Evolutionary conservation across 805 yeast species (phyloP).

Genomic region (Barnettozyma populi): DNA sequence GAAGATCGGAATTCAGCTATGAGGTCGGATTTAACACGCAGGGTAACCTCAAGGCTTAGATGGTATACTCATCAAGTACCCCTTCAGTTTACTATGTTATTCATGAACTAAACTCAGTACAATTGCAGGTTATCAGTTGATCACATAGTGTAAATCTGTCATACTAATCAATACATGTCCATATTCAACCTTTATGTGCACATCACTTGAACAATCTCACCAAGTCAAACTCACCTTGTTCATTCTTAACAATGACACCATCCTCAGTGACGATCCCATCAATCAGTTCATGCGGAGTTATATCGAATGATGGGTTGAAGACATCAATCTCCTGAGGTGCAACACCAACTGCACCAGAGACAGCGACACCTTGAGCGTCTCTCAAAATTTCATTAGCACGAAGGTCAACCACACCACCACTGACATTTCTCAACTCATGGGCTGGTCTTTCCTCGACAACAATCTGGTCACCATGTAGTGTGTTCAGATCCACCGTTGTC

Average conservation of each 20-base stretch:
- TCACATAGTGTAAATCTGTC: no score
- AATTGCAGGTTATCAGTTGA: no score
- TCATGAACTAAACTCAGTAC: no score
- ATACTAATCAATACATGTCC: no score
- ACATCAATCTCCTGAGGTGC: conserved; percentile 83
- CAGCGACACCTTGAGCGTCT: conserved; percentile 26
- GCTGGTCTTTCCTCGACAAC: conserved; percentile 85
- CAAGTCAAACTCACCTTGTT: conserved; percentile 47
- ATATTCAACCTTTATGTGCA: background rate
- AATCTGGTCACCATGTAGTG: conserved; percentile 66
- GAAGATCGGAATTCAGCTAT: background rate
- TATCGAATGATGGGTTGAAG: conserved; percentile 97
- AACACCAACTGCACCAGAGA: conserved; percentile 54
- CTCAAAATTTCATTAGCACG: conserved; percentile 24
- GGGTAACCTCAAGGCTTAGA: background rate
- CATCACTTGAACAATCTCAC: conserved; percentile 12
- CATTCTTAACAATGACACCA: conserved; percentile 45
- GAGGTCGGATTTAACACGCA: background rate
- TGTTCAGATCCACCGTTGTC: conserved; percentile 75
- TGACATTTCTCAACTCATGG: conserved; percentile 67
- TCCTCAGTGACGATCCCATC: conserved; percentile 90
- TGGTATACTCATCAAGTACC: no score
- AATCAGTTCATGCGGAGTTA: conserved; percentile 76
- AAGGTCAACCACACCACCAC: conserved; percentile 53
- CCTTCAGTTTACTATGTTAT: no score